Conservation (phyloP, 805 yeast species). For the Kluyveromyces siamensis region DNA sequence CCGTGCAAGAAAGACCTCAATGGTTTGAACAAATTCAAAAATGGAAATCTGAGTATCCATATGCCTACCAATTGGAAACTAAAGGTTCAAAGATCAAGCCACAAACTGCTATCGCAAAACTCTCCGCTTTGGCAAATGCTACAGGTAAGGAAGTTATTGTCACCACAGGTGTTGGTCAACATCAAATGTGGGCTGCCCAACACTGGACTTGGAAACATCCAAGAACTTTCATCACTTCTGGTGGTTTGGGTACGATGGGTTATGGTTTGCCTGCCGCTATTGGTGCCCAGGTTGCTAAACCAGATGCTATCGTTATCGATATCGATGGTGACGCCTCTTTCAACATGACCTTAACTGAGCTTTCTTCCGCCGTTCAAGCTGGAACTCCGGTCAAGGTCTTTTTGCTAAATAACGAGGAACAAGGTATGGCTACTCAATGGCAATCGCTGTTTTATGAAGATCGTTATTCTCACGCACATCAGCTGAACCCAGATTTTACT, state of each 20-base stretch:
- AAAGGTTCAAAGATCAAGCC: constrained; percentile 81
- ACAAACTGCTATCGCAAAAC: constrained; percentile 77
- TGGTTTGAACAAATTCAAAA: constrained; percentile 70
- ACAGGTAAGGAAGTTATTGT: constrained; percentile 65
- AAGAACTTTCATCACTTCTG: constrained; percentile 92
- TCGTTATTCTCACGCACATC: constrained; percentile 97
- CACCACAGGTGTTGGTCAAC: constrained; percentile 99
- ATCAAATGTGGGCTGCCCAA: constrained; percentile 99
- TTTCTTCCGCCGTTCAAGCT: constrained; percentile 91
- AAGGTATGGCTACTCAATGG: constrained; percentile 99
- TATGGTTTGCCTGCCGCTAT: constrained; percentile 95
- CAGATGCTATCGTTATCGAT: constrained; percentile 91
- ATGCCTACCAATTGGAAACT: constrained; percentile 70
- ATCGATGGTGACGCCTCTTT: constrained; percentile 99
- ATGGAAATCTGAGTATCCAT: constrained; percentile 87
- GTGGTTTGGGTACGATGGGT: constrained; percentile 99
- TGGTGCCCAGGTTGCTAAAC: constrained; percentile 95
- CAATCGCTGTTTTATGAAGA: constrained; percentile 95
- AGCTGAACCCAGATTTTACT: constrained; percentile 86
- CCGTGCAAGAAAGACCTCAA: constrained; percentile 58
- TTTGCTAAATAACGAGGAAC: constrained; percentile 94
- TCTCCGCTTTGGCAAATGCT: constrained; percentile 58
- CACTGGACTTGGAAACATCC: constrained; percentile 92
- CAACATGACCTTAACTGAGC: constrained; percentile 92
- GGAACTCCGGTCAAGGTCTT: constrained; percentile 82